Evolutionary conservation across 768 basidiomycete species (phyloP).

Genomic region (Kondoa malvinella): DNA sequence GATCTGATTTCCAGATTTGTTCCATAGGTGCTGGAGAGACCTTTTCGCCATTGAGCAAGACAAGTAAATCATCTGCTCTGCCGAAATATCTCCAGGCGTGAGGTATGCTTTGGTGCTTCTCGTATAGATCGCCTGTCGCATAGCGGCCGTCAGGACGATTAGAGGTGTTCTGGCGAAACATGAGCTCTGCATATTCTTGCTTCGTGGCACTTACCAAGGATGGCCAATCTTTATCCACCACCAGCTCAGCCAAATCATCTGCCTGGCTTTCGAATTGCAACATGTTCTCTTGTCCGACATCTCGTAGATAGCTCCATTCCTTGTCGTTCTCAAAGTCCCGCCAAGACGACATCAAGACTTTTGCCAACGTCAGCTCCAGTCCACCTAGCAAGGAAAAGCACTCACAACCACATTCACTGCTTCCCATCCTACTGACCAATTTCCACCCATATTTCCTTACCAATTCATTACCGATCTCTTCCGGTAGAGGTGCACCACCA

Average conservation of each 20-base stretch:
- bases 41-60: slow-evolving; percentile 25
- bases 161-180: slow-evolving; percentile 26
- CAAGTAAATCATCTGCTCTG: slow-evolving; percentile 43
- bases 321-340: slow-evolving; percentile 41
- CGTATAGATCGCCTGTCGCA: slow-evolving; percentile 43
- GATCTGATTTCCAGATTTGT: slow-evolving; percentile 1
- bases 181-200: too few species aligned
- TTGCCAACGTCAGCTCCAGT: too few species aligned
- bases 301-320: slow-evolving; percentile 41
- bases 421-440: slow-evolving; percentile 40
- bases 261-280: slow-evolving; percentile 37
- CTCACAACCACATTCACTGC: slow-evolving; percentile 33
- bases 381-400: background rate
- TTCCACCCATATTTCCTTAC: slow-evolving; percentile 38
- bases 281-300: slow-evolving; percentile 30
- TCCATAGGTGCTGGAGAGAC: slow-evolving; percentile 14
- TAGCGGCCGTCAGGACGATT: slow-evolving; percentile 41
- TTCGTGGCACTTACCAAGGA: slow-evolving; percentile 38
- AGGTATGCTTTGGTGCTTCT: slow-evolving; percentile 36
- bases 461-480: slow-evolving; percentile 40
- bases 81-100: slow-evolving; percentile 41
- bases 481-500: slow-evolving; percentile 42
- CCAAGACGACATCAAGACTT: slow-evolving; percentile 37
- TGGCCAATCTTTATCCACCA: slow-evolving; percentile 41
- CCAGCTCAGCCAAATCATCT: slow-evolving; percentile 37